Conservation (phyloP, 2,329 filamentous ascomycete genomes). For the Aspergillus udagawae region DNA sequence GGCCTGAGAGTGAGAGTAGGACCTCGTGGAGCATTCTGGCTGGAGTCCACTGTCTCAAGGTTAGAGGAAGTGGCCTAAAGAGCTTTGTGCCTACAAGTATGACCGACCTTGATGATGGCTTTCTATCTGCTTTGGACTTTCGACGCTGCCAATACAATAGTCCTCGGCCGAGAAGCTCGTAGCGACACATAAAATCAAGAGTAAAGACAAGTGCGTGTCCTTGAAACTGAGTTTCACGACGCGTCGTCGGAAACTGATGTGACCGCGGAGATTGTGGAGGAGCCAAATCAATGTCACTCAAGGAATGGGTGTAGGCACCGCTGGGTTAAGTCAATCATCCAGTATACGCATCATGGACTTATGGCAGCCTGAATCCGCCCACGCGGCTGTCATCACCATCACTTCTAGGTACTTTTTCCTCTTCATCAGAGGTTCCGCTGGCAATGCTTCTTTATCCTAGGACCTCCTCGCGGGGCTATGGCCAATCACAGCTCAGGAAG, state of each 20-base stretch:
- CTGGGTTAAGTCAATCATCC: background rate
- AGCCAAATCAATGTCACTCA: background rate
- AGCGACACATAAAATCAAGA: slow-evolving; percentile 41
- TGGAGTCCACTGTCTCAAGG: slow-evolving; percentile 14
- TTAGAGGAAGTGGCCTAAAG: background rate
- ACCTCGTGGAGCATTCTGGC: slow-evolving; percentile 92
- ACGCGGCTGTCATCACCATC: background rate
- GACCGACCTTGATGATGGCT: slow-evolving; percentile 23
- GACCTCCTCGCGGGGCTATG: slow-evolving; percentile 10
- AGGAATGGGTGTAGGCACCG: background rate
- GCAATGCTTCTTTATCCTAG: background rate
- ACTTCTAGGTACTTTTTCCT: background rate
- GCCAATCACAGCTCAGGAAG: slow-evolving; percentile 6
- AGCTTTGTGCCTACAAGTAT: background rate
- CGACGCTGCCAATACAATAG: slow-evolving; percentile 41
- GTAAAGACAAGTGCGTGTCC: slow-evolving; percentile 2
- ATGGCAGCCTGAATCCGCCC: background rate
- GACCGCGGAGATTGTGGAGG: slow-evolving; percentile 1
- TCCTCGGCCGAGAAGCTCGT: slow-evolving; percentile 42
- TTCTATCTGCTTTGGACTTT: slow-evolving; percentile 21
- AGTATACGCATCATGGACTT: background rate
- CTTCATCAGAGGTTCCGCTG: background rate
- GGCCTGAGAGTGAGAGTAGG: slow-evolving; percentile 89
- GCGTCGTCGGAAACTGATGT: slow-evolving; percentile 10
- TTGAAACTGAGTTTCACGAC: slow-evolving; percentile 3